Conservation (phyloP, 192 early-diverging fungal genomes). For the Diversispora epigaea region DNA sequence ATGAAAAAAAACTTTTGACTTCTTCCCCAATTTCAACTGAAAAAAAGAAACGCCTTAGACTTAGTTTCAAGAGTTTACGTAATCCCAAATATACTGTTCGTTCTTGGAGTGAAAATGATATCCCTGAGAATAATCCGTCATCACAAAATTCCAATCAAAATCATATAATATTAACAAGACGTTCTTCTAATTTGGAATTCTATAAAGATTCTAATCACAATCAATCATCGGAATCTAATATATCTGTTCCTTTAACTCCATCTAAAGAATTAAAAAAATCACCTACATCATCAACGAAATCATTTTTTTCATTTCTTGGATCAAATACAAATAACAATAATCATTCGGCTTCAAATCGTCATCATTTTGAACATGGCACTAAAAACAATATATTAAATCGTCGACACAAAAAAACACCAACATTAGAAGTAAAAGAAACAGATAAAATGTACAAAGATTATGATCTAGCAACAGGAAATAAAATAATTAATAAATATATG, state of each 20-base stretch:
- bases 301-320: not conserved
- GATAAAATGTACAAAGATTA: slow-evolving; percentile 77
- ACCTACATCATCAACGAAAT: not conserved
- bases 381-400: not conserved
- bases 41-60: no score
- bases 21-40: no score
- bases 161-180: no score
- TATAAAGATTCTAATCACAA: no score
- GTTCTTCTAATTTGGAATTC: no score
- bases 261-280: not conserved
- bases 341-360: not conserved
- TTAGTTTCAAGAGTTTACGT: no score
- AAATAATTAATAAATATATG: slow-evolving; percentile 96
- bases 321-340: not conserved
- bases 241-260: not conserved
- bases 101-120: no score
- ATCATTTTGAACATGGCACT: not conserved
- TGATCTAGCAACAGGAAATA: slow-evolving; percentile 84
- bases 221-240: no score
- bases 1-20: no score
- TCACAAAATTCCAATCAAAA: no score
- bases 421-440: slow-evolving; percentile 73
- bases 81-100: no score
- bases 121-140: no score
- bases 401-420: not conserved